phyloP scores from a whole-genome alignment of 768 basidiomycete species.

The Pleurotus tuoliensis region DNA sequence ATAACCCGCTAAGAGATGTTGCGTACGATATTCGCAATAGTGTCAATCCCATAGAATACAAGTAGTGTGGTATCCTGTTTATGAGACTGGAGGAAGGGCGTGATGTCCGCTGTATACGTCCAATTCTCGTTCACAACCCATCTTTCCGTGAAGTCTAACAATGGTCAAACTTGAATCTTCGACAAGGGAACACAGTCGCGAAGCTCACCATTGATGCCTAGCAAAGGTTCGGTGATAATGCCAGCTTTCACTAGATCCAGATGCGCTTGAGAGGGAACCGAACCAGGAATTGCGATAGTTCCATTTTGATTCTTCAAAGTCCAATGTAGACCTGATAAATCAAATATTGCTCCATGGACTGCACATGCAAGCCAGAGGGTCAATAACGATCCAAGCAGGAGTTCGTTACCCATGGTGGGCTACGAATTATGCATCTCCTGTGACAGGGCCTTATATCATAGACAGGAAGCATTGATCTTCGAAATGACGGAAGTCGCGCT shows the following conservation, averaged over 20 bases:
- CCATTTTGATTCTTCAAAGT: slow-evolving; percentile 51
- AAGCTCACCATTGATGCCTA: slow-evolving; percentile 47
- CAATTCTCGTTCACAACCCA: slow-evolving; percentile 57
- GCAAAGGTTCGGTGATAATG: slow-evolving; percentile 48
- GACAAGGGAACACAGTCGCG: no score
- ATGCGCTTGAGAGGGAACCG: slow-evolving; percentile 50
- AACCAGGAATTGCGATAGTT: slow-evolving; percentile 47
- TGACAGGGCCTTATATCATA: background rate
- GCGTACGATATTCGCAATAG: slow-evolving; percentile 50
- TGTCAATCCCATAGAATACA: slow-evolving; percentile 56
- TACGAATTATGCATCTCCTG: background rate
- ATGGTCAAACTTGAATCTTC: background rate
- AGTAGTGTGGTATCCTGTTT: slow-evolving; percentile 27
- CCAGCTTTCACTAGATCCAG: slow-evolving; percentile 49
- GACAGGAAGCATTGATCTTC: background rate
- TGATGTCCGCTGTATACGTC: slow-evolving; percentile 53
- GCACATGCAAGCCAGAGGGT: background rate
- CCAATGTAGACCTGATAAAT: slow-evolving; percentile 46
- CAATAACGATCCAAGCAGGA: background rate
- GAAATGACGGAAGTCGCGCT: background rate
- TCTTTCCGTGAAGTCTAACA: slow-evolving; percentile 47
- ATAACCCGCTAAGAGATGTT: background rate
- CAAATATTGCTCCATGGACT: slow-evolving; percentile 26
- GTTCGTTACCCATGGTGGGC: background rate
- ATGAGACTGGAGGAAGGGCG: slow-evolving; percentile 33